A percentile compares a stretch with the other conserved stretches of the same genome.
phyloP scores from a whole-genome alignment of 441 rosid genomes.

The Gossypium lobatum region DNA sequence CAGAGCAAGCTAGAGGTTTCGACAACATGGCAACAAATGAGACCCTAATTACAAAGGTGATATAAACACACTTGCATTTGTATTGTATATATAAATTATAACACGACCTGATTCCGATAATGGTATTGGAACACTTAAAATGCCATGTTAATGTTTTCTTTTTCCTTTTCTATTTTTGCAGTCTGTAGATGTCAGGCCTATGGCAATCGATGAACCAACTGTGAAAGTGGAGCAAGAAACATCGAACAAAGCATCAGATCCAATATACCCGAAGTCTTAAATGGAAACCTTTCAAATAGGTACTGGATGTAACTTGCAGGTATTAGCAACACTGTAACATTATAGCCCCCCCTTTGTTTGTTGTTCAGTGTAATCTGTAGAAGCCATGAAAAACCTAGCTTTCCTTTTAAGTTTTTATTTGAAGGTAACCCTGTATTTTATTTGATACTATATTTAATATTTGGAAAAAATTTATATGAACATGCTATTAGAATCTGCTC shows the following conservation, averaged over 20 bases:
- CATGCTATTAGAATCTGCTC: background rate
- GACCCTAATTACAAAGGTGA: conserved; percentile 47
- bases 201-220: conserved; percentile 53
- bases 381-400: background rate
- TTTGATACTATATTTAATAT: background rate
- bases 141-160: background rate
- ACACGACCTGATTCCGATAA: background rate
- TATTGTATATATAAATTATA: background rate
- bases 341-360: background rate
- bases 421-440: background rate
- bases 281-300: background rate
- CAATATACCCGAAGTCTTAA: conserved; percentile 37
- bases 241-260: conserved; percentile 40
- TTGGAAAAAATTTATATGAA: background rate
- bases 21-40: conserved; percentile 43
- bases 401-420: background rate
- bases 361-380: background rate
- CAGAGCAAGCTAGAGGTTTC: conserved; percentile 50
- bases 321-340: background rate
- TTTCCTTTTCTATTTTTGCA: conserved; percentile 26
- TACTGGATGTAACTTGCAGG: background rate
- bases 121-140: background rate
- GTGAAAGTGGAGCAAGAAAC: conserved; percentile 56
- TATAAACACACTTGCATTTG: background rate
- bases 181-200: conserved; percentile 40